Conservation (phyloP, 2,329 filamentous ascomycete species). For the Trichoderma lentiforme region DNA sequence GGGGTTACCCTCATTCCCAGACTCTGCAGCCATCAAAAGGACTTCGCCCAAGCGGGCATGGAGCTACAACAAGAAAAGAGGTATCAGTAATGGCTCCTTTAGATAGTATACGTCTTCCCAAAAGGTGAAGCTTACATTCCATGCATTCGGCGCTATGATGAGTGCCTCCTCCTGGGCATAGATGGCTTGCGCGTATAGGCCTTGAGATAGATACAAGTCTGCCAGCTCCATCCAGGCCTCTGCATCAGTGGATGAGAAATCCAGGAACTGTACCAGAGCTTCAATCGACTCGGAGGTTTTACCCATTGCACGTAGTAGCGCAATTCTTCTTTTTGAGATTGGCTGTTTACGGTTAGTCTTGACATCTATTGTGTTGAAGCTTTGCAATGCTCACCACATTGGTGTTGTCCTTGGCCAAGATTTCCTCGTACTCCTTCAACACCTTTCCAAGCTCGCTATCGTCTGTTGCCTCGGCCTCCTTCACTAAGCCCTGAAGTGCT, state of each 20-base stretch:
- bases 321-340: slow-evolving; percentile 79
- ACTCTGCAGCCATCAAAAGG: slow-evolving; percentile 64
- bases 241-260: slow-evolving; percentile 81
- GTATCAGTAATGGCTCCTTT: slow-evolving; percentile 3
- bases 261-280: slow-evolving; percentile 70
- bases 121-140: slow-evolving; percentile 69
- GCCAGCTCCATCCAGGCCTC: slow-evolving; percentile 92
- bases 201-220: slow-evolving; percentile 79
- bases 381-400: slow-evolving; percentile 63
- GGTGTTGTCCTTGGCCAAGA: slow-evolving; percentile 68
- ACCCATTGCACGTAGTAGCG: slow-evolving; percentile 72
- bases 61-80: slow-evolving; percentile 52
- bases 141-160: slow-evolving; percentile 82
- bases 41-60: slow-evolving; percentile 86
- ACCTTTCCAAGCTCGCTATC: slow-evolving; percentile 64
- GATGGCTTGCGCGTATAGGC: slow-evolving; percentile 76
- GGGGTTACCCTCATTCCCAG: slow-evolving; percentile 38
- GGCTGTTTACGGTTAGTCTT: slow-evolving; percentile 51
- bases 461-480: slow-evolving; percentile 74
- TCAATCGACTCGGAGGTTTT: slow-evolving; percentile 69
- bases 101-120: neutral
- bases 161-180: slow-evolving; percentile 89
- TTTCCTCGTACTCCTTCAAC: slow-evolving; percentile 72
- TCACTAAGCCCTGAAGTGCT: slow-evolving; percentile 76
- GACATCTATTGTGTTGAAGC: slow-evolving; percentile 3